Percentiles rank a stretch among this genome's conserved stretches.
These are phyloP conservation scores for Adansonia digitata DNA, from an alignment of 345 rosid genomes.

Conservation along the genomic window DNA sequence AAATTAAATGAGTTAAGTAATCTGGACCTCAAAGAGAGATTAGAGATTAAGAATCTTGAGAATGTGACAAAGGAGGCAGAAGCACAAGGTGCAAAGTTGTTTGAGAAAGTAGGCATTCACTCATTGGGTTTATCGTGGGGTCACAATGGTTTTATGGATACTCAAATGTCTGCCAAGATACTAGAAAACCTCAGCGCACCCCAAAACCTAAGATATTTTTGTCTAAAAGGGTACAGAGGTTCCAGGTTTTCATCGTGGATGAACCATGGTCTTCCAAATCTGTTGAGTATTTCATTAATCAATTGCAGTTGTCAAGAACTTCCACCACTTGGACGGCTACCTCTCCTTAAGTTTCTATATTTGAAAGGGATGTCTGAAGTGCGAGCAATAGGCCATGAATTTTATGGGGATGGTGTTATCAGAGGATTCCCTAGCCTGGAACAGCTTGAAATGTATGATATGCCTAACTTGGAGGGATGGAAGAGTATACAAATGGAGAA, in stretches of 20 bases:
- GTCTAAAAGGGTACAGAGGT: constrained; percentile 15
- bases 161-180: not conserved
- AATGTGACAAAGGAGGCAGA: constrained; percentile 1
- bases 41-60: constrained; percentile 28
- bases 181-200: constrained; percentile 16
- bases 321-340: constrained; percentile 26
- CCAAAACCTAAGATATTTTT: constrained; percentile 5
- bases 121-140: constrained; percentile 23
- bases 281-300: constrained; percentile 13
- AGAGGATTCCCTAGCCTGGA: constrained; percentile 23
- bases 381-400: constrained; percentile 3
- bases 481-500: not conserved
- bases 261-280: not conserved
- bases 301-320: constrained; percentile 12
- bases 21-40: constrained; percentile 16
- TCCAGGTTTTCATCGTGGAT: constrained; percentile 18
- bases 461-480: constrained; percentile 19
- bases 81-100: constrained; percentile 8
- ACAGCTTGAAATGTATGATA: constrained; percentile 22
- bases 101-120: constrained; percentile 12
- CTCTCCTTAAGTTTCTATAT: constrained; percentile 17
- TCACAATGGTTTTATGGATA: not conserved
- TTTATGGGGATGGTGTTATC: constrained; percentile 12
- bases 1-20: constrained; percentile 5
- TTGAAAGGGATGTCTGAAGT: constrained; percentile 16